phyloP scores from a whole-genome alignment of 1,284 basidiomycete genomes.

The Puccinia horiana region DNA sequence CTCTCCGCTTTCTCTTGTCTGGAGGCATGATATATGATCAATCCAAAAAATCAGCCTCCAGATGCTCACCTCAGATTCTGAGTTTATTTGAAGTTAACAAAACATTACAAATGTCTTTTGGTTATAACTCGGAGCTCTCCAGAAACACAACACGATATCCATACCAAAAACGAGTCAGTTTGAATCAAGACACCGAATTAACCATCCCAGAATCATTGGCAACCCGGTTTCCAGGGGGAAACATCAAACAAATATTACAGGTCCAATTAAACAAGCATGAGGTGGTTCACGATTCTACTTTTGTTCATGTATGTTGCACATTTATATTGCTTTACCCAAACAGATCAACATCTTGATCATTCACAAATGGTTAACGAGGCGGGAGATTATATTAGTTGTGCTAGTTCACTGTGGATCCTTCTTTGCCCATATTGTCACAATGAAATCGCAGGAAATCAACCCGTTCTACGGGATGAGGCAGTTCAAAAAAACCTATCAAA shows the following conservation, averaged over 20 bases:
- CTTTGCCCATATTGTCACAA: not conserved
- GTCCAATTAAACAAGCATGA: not conserved
- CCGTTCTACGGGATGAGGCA: slow-evolving; percentile 1
- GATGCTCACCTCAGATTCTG: not conserved
- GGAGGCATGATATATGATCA: not conserved
- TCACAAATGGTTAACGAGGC: not conserved
- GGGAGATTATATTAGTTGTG: not conserved
- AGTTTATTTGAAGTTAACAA: not conserved
- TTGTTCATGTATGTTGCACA: not conserved
- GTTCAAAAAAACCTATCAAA: not conserved
- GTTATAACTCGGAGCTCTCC: not conserved
- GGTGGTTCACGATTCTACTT: not conserved
- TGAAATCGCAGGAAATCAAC: not conserved
- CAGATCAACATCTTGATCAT: not conserved
- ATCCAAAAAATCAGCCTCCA: not conserved
- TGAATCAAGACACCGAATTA: not conserved
- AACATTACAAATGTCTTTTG: not conserved
- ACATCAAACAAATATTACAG: not conserved
- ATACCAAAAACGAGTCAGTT: not conserved
- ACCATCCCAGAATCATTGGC: not conserved
- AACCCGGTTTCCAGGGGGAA: not conserved
- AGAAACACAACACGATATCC: not conserved
- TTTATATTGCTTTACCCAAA: not conserved
- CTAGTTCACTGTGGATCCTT: not conserved
- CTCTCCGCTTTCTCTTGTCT: slow-evolving; percentile 8